A percentile compares a stretch with the other conserved stretches of the same genome.
Conservation (phyloP, 2,329 filamentous ascomycete species). For the Alternaria gaisen region DNA sequence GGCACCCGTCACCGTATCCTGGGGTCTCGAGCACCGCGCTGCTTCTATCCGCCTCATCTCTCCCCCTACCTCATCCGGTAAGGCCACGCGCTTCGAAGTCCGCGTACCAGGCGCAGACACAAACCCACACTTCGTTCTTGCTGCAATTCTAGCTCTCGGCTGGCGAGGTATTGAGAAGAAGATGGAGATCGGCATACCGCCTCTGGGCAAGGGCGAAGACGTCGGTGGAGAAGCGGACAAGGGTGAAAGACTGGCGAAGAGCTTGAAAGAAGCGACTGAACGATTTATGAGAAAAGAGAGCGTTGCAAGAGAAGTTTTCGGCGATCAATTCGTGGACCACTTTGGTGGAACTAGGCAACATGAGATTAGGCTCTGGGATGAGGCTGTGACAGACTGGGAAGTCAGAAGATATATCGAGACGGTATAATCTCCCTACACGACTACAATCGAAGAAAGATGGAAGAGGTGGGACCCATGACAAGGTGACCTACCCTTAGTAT, state of each 20-base stretch:
- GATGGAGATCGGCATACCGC: conserved; percentile 80
- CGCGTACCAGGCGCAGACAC: conserved; percentile 94
- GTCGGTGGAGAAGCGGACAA: conserved; percentile 76
- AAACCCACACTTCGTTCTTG: conserved; percentile 86
- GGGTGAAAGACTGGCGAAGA: conserved; percentile 83
- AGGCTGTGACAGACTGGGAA: conserved; percentile 96
- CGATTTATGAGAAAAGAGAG: conserved; percentile 80
- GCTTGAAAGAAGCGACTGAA: conserved; percentile 81
- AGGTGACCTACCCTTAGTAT: not conserved
- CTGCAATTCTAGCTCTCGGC: conserved; percentile 85
- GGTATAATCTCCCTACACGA: conserved; percentile 24
- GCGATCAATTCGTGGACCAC: conserved; percentile 95
- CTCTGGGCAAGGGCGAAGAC: conserved; percentile 84
- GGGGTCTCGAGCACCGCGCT: conserved; percentile 94
- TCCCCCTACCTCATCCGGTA: conserved; percentile 83
- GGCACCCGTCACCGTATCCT: conserved; percentile 96
- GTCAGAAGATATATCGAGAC: conserved; percentile 57
- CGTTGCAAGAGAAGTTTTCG: conserved; percentile 91
- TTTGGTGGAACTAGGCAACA: conserved; percentile 92
- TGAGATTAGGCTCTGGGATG: conserved; percentile 89
- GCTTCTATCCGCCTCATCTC: conserved; percentile 90
- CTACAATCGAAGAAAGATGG: no score
- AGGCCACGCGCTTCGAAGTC: conserved; percentile 90
- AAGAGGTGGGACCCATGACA: not conserved
- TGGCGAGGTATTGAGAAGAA: conserved; percentile 95